These are phyloP conservation scores for Axilococcus clingmanii DNA, from an alignment of 139 green algal genomes.

Conservation along the genomic window DNA sequence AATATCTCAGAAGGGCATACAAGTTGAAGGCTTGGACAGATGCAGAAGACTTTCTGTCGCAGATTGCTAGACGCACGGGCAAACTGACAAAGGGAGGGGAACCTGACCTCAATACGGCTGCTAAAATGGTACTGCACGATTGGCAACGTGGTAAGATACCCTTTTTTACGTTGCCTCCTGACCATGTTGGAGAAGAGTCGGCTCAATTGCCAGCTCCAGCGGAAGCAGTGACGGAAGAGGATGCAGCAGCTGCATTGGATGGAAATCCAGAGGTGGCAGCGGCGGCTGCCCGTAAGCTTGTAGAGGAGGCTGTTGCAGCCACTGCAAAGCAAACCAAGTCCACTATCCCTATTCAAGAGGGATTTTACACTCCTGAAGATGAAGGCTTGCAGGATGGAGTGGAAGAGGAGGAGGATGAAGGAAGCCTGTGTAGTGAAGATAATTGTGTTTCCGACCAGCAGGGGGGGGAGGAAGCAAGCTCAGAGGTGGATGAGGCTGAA, in stretches of 20 bases:
- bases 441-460: not conserved
- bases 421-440: constrained; percentile 8
- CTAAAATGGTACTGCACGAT: constrained; percentile 93
- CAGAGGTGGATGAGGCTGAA: constrained; percentile 21
- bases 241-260: constrained; percentile 7
- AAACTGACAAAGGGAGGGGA: constrained; percentile 81
- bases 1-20: constrained; percentile 83
- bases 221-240: constrained; percentile 12
- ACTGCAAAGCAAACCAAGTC: constrained; percentile 35
- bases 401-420: constrained; percentile 12
- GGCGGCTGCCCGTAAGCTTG: constrained; percentile 31
- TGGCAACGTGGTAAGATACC: constrained; percentile 97
- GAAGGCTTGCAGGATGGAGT: constrained; percentile 15
- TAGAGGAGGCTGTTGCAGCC: constrained; percentile 32
- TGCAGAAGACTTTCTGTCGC: constrained; percentile 83
- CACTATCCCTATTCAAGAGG: constrained; percentile 51
- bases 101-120: constrained; percentile 88
- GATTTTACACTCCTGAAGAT: constrained; percentile 61
- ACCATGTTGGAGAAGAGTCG: constrained; percentile 33
- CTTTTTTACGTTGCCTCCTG: constrained; percentile 86
- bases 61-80: constrained; percentile 61
- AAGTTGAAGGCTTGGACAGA: constrained; percentile 73
- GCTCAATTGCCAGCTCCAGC: not conserved
- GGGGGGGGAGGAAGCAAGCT: constrained; percentile 10
- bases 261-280: constrained; percentile 12